Evolutionary conservation across 2,329 filamentous ascomycete species (phyloP), one percentile per base, ranked within the genome.

Genomic region (Colletotrichum sp.): DNA sequence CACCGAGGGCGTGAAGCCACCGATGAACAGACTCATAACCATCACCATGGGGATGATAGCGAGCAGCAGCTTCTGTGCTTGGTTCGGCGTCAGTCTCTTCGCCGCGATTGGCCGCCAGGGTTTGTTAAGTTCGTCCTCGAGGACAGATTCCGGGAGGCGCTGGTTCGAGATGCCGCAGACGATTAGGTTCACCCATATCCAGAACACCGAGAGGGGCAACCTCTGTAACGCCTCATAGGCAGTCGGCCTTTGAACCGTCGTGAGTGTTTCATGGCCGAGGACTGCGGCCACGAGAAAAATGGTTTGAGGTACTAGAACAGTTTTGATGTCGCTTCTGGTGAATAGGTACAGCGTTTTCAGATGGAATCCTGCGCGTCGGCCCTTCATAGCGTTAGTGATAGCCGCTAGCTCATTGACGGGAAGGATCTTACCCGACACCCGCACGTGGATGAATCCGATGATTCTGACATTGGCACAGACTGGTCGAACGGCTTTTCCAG

Each of bases 301-400:
- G 48, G 74, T 80, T 21, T 84, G 82, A 3, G 82, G 83, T 0
- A 80, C 18, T 14, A 83, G 77, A 21, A 83, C 80, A 10, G 82
- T 83, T 36, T 82, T 81, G 79, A 82, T 80, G 43, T 84, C 81
- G 66, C 81, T 81, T 64, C 79, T 82, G 1, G 82, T 83, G 30
- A 83, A 83, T 1, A 82, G 78, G 30, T 78, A 81, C 2, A 80
- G 66, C 0, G 80, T 81, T 28, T 79, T 75, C 1, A 80, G 58
- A 34, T 81, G 77, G 48, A 58, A 75, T 4, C 16, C 10, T 14
- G 34, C 63, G 28, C 28, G 43, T 18, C 32, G 63, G 4, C 16
- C 73, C 73, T 58, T 18, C 3, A 12, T 14, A 10, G 4, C 7
- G 64, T 73, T 28, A 73, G 64, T 26, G 2, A 0, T 0, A 13